Evolutionary conservation across 352 stramenopile species (phyloP).

Genomic region (Globisporangium cystogenes): DNA sequence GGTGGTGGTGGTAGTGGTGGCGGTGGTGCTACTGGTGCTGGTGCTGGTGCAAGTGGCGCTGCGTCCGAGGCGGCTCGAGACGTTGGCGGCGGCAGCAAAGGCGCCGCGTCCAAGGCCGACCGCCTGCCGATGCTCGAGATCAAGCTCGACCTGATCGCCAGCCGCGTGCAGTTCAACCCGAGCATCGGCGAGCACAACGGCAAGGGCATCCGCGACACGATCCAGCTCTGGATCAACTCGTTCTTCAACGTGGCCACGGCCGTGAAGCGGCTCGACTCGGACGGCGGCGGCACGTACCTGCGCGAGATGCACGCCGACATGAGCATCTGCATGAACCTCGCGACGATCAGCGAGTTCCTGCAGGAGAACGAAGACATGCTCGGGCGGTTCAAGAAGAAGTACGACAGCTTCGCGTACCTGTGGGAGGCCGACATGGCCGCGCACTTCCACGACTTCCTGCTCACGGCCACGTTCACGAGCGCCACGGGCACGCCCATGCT

Average conservation of each 20-base stretch:
- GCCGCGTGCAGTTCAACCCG: slow-evolving; percentile 85
- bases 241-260: slow-evolving; percentile 95
- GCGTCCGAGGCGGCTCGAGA: slow-evolving; percentile 8
- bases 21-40: neutral
- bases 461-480: slow-evolving; percentile 50
- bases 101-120: slow-evolving; percentile 26
- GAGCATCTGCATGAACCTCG: slow-evolving; percentile 92
- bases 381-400: slow-evolving; percentile 90
- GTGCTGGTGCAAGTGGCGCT: slow-evolving; percentile 17
- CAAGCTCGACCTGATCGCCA: slow-evolving; percentile 92
- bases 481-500: slow-evolving; percentile 86
- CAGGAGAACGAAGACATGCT: slow-evolving; percentile 92
- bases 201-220: slow-evolving; percentile 92
- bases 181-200: slow-evolving; percentile 87
- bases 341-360: slow-evolving; percentile 91
- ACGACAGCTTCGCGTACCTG: slow-evolving; percentile 95
- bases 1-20: too few species aligned
- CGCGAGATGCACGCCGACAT: slow-evolving; percentile 97
- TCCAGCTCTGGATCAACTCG: slow-evolving; percentile 96
- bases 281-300: slow-evolving; percentile 93
- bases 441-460: slow-evolving; percentile 92
- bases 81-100: slow-evolving; percentile 29
- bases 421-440: slow-evolving; percentile 93
- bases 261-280: slow-evolving; percentile 95
- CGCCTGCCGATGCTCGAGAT: slow-evolving; percentile 96